These are phyloP conservation scores for Candida orba DNA, from an alignment of 805 yeast species.

Conservation along the genomic window DNA sequence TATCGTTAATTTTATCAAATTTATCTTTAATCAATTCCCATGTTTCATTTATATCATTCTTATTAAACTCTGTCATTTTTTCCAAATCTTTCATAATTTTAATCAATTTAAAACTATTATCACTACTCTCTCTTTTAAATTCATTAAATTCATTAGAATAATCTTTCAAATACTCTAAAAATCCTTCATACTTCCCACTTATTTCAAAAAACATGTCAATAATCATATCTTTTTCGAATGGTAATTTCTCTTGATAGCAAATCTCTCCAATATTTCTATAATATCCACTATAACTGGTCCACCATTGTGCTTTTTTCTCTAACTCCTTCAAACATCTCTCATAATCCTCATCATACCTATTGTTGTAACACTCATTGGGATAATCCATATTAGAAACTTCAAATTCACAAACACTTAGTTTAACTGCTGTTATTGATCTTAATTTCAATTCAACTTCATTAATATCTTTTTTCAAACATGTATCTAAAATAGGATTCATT, in stretches of 20 bases:
- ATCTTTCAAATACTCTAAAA: constrained; percentile 15
- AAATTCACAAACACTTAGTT: constrained; percentile 50
- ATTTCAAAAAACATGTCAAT: constrained; percentile 40
- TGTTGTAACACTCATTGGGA: constrained; percentile 22
- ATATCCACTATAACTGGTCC: constrained; percentile 70
- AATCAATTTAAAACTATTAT: not conserved
- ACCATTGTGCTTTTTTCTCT: constrained; percentile 47
- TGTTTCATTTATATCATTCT: constrained; percentile 6
- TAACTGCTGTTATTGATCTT: constrained; percentile 35
- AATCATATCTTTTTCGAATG: constrained; percentile 46
- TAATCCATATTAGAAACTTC: constrained; percentile 35
- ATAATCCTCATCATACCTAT: constrained; percentile 8
- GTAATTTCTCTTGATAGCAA: constrained; percentile 46
- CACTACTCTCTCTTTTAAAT: constrained; percentile 10
- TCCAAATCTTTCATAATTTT: not conserved
- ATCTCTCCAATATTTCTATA: constrained; percentile 45
- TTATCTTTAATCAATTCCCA: constrained; percentile 7
- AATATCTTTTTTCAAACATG: constrained; percentile 34
- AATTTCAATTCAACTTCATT: constrained; percentile 30
- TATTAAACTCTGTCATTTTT: constrained; percentile 7
- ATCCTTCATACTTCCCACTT: constrained; percentile 27
- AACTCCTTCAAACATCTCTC: constrained; percentile 34
- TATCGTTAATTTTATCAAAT: constrained; percentile 12
- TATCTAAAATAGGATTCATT: constrained; percentile 30
- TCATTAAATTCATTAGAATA: constrained; percentile 13